Evolutionary conservation across 1,284 basidiomycete genomes (phyloP).

Genomic region (Irpex sp.): DNA sequence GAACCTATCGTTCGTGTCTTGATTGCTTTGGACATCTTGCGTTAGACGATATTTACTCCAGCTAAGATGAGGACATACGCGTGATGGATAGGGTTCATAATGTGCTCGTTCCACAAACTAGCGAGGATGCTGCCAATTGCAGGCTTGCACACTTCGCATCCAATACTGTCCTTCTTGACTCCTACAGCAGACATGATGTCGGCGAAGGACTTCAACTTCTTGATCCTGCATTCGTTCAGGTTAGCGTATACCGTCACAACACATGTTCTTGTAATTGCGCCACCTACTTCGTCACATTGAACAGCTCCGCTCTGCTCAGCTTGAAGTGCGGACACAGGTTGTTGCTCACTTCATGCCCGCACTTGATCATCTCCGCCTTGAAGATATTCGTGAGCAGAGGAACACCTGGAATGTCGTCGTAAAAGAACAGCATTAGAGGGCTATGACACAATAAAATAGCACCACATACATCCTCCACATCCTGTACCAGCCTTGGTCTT

Average conservation of each 20-base stretch:
- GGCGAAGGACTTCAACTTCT: conserved; percentile 55
- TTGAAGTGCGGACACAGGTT: conserved; percentile 68
- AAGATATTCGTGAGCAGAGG: conserved; percentile 46
- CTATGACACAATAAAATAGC: conserved; percentile 31
- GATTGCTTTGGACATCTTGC: conserved; percentile 34
- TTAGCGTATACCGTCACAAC: not conserved
- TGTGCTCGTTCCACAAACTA: conserved; percentile 65
- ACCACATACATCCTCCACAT: conserved; percentile 70
- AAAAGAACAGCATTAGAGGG: not conserved
- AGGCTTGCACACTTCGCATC: conserved; percentile 76
- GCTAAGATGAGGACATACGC: conserved; percentile 27
- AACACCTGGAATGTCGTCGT: conserved; percentile 27
- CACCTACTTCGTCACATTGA: conserved; percentile 54
- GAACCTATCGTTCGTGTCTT: conserved; percentile 70
- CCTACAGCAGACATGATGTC: conserved; percentile 55
- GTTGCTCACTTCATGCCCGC: conserved; percentile 59
- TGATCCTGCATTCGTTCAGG: conserved; percentile 37
- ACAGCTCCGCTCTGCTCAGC: conserved; percentile 68
- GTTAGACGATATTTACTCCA: not conserved
- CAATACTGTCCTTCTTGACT: conserved; percentile 47
- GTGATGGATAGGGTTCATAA: conserved; percentile 64
- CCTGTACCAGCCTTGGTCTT: conserved; percentile 74
- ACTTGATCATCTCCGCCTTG: conserved; percentile 65
- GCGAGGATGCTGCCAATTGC: conserved; percentile 68
- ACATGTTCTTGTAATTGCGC: not conserved